Evolutionary conservation across 1,284 basidiomycete species (phyloP).

Genomic region (Naganishia cerealis): DNA sequence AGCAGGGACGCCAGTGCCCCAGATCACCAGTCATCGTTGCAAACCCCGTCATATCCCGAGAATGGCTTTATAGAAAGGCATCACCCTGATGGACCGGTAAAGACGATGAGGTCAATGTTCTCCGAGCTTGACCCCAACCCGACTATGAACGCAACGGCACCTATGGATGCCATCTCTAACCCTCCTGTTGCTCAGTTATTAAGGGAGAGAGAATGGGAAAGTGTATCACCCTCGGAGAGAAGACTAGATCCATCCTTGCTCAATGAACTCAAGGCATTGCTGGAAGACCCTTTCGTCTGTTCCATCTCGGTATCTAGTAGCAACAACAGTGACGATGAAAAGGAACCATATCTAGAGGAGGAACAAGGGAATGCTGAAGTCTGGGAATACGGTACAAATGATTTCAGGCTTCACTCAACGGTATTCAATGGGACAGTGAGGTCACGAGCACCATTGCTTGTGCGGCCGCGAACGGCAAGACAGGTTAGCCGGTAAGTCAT

Average conservation of each 20-base stretch:
- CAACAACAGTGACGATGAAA: neutral
- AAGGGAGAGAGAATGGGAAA: conserved; percentile 14
- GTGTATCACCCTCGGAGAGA: conserved; percentile 13
- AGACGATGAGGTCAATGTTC: conserved; percentile 26
- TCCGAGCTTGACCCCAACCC: conserved; percentile 31
- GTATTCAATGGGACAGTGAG: conserved; percentile 78
- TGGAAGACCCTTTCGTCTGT: conserved; percentile 16
- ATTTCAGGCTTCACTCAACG: conserved; percentile 62
- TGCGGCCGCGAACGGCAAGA: conserved; percentile 67
- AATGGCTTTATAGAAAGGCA: conserved; percentile 11
- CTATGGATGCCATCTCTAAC: conserved; percentile 27
- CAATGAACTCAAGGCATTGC: neutral
- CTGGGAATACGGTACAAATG: conserved; percentile 25
- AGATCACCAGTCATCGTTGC: too few species aligned
- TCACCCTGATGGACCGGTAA: conserved; percentile 4
- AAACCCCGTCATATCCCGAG: neutral
- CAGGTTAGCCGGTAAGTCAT: conserved; percentile 69
- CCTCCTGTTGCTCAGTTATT: conserved; percentile 6
- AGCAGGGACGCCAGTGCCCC: neutral
- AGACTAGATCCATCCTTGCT: conserved; percentile 18
- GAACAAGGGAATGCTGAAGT: conserved; percentile 29
- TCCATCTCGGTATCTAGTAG: conserved; percentile 1
- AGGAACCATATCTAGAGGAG: conserved; percentile 14
- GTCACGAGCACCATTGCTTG: conserved; percentile 62
- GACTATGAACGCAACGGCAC: conserved; percentile 12